Conservation (phyloP, 768 basidiomycete species). For the Pulveroboletus sp. region DNA sequence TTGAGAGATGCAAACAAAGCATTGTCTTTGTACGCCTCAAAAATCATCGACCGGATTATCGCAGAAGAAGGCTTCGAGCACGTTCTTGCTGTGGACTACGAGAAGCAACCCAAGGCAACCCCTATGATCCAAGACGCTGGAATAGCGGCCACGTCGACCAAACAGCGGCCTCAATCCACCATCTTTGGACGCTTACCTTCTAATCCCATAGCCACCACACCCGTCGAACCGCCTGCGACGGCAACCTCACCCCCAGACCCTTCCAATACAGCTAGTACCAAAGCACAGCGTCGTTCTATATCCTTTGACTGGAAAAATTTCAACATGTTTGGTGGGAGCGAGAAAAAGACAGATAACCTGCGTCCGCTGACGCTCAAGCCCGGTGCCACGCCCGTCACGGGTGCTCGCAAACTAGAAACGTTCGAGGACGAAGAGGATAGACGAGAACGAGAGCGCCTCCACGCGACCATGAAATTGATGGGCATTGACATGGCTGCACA, state of each 20-base stretch:
- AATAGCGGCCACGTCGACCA: slow-evolving; percentile 22
- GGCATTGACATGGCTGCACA: slow-evolving; percentile 74
- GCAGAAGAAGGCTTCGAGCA: slow-evolving; percentile 96
- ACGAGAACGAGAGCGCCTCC: slow-evolving; percentile 80
- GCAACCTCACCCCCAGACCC: slow-evolving; percentile 20
- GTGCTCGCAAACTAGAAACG: slow-evolving; percentile 79
- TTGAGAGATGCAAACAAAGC: slow-evolving; percentile 97
- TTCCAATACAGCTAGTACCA: slow-evolving; percentile 30
- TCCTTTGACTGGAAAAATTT: slow-evolving; percentile 85
- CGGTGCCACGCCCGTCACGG: slow-evolving; percentile 51
- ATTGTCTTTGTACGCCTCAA: slow-evolving; percentile 90
- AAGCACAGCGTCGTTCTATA: slow-evolving; percentile 66
- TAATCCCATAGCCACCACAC: slow-evolving; percentile 38
- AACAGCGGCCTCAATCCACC: slow-evolving; percentile 62
- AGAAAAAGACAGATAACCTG: slow-evolving; percentile 62
- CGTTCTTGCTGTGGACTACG: slow-evolving; percentile 91
- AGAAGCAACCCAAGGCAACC: slow-evolving; percentile 52
- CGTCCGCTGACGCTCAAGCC: slow-evolving; percentile 76
- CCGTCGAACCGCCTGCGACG: slow-evolving; percentile 21
- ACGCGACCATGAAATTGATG: slow-evolving; percentile 92
- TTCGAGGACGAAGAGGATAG: slow-evolving; percentile 92
- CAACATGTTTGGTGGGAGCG: slow-evolving; percentile 60
- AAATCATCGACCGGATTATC: slow-evolving; percentile 97
- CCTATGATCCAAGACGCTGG: slow-evolving; percentile 27
- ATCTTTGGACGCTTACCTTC: slow-evolving; percentile 40